Conservation (phyloP, 164 flowering plant genomes). For the Nymphaea thermarum region DNA sequence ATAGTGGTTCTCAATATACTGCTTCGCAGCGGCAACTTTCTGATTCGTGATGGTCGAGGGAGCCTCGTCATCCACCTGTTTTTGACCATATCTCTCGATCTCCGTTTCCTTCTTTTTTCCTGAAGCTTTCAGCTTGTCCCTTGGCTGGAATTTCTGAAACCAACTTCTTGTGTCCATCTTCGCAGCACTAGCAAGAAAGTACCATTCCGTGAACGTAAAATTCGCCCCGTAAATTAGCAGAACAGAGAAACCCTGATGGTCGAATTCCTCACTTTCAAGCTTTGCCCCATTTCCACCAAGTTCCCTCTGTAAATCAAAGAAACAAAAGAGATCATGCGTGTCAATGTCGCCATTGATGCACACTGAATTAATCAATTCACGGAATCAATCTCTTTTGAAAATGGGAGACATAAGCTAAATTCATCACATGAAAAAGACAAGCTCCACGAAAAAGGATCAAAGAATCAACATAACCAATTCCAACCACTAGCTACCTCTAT, state of each 20-base stretch:
- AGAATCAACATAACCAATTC: background rate
- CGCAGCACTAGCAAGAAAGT: background rate
- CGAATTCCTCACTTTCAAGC: background rate
- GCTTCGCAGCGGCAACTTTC: constrained; percentile 33
- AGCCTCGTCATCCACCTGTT: constrained; percentile 17
- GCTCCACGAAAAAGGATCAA: background rate
- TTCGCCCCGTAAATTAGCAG: background rate
- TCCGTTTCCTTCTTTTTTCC: constrained; percentile 19
- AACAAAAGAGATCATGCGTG: background rate
- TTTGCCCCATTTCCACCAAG: background rate
- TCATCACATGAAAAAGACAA: background rate
- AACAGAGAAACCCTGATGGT: background rate
- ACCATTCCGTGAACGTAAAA: background rate
- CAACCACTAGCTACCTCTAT: background rate
- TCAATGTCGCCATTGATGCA: background rate
- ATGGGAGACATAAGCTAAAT: background rate
- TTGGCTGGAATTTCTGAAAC: constrained; percentile 31
- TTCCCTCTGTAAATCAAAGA: background rate
- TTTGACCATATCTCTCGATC: constrained; percentile 13
- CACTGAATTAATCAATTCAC: background rate
- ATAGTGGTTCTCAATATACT: constrained; percentile 33
- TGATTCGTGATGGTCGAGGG: constrained; percentile 27
- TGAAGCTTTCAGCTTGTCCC: constrained; percentile 14
- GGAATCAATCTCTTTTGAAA: background rate
- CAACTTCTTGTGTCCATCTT: constrained; percentile 43